phyloP scores from a whole-genome alignment of 2,329 filamentous ascomycete genomes.

The Orbilia ellipsospora region DNA sequence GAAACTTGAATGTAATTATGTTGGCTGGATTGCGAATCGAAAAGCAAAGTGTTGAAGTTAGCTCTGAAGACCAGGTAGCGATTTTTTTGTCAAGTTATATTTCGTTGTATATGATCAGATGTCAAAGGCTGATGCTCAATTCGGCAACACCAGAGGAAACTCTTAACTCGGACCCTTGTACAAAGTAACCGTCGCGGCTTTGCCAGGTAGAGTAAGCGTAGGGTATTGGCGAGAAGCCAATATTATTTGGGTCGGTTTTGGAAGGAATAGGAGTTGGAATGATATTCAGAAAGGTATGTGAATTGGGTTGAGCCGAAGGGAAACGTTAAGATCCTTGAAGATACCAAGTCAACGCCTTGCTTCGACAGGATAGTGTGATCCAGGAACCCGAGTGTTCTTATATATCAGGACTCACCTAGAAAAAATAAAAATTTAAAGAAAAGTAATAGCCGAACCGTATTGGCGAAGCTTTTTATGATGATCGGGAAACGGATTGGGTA shows the following conservation, averaged over 20 bases:
- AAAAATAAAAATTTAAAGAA: constrained; percentile 23
- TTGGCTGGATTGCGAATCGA: too few species aligned
- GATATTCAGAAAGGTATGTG: constrained; percentile 25
- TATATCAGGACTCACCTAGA: background rate
- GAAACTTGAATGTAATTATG: background rate
- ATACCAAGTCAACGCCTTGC: constrained; percentile 28
- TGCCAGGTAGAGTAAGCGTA: constrained; percentile 41
- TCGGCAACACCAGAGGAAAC: constrained; percentile 34
- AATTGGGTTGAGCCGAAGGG: constrained; percentile 4
- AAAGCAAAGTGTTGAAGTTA: too few species aligned
- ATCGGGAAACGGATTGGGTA: constrained; percentile 40
- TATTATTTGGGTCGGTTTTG: constrained; percentile 30
- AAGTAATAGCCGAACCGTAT: constrained; percentile 22
- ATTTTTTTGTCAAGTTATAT: constrained; percentile 17
- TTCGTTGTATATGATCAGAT: constrained; percentile 45
- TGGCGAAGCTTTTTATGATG: constrained; percentile 39
- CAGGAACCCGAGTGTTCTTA: constrained; percentile 10
- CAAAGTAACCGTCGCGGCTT: constrained; percentile 52
- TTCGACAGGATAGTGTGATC: constrained; percentile 51
- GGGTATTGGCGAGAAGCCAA: constrained; percentile 23
- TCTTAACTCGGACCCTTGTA: constrained; percentile 37
- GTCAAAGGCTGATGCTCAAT: constrained; percentile 26
- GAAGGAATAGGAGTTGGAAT: constrained; percentile 32
- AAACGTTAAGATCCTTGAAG: constrained; percentile 8
- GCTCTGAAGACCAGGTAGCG: background rate